Base-by-base conservation (phyloP, 2,329 filamentous ascomycete species). In the Alternaria infectoria region DNA sequence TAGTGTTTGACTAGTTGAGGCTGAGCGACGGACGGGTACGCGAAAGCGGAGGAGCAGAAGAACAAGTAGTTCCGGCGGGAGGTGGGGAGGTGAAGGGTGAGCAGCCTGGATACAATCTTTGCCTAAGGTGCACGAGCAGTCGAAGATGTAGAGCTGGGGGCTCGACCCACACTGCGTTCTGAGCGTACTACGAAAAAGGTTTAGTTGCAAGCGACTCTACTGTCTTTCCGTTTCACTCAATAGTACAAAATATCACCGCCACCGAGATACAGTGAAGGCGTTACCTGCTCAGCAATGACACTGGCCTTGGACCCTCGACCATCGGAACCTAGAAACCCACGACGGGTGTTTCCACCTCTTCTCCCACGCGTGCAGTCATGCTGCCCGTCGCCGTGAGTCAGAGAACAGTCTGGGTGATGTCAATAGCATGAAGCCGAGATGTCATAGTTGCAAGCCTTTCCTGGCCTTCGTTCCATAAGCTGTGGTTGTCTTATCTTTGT, bases 271-370 rank as follows among this genome's bases (percentile, higher is more conserved):
- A 19, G 43, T 45, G 43, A 11, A 36, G 17, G 21, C n/a, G 17
- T 32, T 17, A 23, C 21, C 49, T 9, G 28, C 28, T 47, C 26
- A 60, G 17, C 51, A 50, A 28, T 56, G 25, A 56, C 23, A 47
- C 40, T 43, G 12, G 51, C 32, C 50, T 49, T 32, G 44, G 21
- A 17, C 32, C n/a, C 23, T 32, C 25, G 4, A 60, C 40, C 26
- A 55, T 60, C n/a, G 40, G 50, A n/a, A 55, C 54, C 40, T 47
- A 47, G 40, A 60, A 60, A 19, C 57, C 57, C 25, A 60, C 40
- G 17, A 59, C 40, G 19, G 54, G 21, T 43, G 57, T 59, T 17
- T 50, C 50, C 5, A 56, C 50, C 5, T 44, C 52, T 23, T 54
- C 21, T 51, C 60, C 56, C 26, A 30, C n/a, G 50, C 5, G 36